phyloP scores from a whole-genome alignment of 805 yeast genomes.

The Cyberlindnera suaveolens region DNA sequence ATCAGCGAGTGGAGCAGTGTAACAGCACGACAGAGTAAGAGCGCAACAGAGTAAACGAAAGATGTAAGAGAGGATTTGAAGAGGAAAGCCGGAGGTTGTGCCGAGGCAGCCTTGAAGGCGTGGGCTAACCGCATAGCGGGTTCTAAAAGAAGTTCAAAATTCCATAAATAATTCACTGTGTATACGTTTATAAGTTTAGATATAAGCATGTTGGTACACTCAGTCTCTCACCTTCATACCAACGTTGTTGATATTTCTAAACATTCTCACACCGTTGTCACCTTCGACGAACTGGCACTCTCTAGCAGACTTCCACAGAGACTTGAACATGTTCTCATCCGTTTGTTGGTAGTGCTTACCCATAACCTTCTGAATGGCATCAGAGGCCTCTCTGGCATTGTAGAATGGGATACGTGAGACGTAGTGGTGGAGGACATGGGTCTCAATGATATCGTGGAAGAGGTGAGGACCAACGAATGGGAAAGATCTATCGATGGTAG shows the following conservation, averaged over 20 bases:
- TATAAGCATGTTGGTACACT: background rate
- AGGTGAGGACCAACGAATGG: constrained; percentile 73
- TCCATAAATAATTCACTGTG: too few species aligned
- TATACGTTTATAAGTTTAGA: too few species aligned
- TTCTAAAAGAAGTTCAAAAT: too few species aligned
- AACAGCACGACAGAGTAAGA: background rate
- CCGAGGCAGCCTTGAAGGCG: too few species aligned
- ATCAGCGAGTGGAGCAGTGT: too few species aligned
- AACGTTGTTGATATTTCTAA: constrained; percentile 59
- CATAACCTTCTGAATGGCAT: constrained; percentile 76
- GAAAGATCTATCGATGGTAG: constrained; percentile 80
- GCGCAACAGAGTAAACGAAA: too few species aligned
- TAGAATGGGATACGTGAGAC: constrained; percentile 82
- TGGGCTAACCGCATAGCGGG: too few species aligned
- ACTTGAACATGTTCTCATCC: constrained; percentile 68
- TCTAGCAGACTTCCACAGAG: constrained; percentile 59
- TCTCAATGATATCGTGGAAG: constrained; percentile 86
- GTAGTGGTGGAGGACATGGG: constrained; percentile 85
- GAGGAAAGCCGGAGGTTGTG: too few species aligned
- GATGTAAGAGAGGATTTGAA: too few species aligned
- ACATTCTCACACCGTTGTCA: constrained; percentile 66
- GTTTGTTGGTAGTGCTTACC: constrained; percentile 68
- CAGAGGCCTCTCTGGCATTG: constrained; percentile 76
- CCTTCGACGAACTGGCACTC: constrained; percentile 71
- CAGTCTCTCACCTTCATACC: constrained; percentile 32